Conservation (phyloP, 179 eudicot genomes). For the Heliamphora ciliata region DNA sequence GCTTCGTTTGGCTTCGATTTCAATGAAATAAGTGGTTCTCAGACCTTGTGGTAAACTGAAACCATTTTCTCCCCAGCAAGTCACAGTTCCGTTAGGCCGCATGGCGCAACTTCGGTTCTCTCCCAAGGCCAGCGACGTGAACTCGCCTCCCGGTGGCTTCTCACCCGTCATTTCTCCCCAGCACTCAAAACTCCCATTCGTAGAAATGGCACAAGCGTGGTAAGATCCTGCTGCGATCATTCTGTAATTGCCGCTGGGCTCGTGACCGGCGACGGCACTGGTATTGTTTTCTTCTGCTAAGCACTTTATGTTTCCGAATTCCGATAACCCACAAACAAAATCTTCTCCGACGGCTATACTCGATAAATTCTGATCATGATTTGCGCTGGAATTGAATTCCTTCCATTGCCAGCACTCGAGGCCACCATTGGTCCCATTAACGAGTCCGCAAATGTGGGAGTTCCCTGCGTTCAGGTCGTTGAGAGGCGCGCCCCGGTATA, state of each 20-base stretch:
- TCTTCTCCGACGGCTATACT: constrained; percentile 54
- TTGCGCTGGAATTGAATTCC: constrained; percentile 10
- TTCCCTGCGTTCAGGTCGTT: constrained; percentile 45
- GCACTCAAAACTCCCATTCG: constrained; percentile 42
- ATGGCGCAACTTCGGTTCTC: constrained; percentile 52
- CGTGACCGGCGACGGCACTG: constrained; percentile 16
- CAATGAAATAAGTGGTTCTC: constrained; percentile 28
- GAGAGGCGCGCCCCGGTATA: constrained; percentile 43
- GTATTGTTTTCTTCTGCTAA: background rate
- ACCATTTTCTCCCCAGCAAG: constrained; percentile 63
- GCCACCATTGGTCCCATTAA: constrained; percentile 16
- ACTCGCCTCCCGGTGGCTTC: constrained; percentile 21
- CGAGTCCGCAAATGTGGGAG: constrained; percentile 59
- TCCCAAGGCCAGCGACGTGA: constrained; percentile 56
- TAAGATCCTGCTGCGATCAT: constrained; percentile 41
- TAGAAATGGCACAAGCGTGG: constrained; percentile 46
- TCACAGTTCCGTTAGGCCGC: constrained; percentile 40
- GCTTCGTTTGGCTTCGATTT: constrained; percentile 37
- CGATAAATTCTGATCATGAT: constrained; percentile 18
- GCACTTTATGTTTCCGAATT: constrained; percentile 41
- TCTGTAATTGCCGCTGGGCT: constrained; percentile 40
- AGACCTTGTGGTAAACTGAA: constrained; percentile 38
- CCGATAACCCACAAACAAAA: constrained; percentile 56
- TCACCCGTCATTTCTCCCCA: constrained; percentile 51
- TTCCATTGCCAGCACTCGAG: constrained; percentile 64